phyloP scores from a whole-genome alignment of 176 grass and related monocot species.

The Melocanna baccifera region DNA sequence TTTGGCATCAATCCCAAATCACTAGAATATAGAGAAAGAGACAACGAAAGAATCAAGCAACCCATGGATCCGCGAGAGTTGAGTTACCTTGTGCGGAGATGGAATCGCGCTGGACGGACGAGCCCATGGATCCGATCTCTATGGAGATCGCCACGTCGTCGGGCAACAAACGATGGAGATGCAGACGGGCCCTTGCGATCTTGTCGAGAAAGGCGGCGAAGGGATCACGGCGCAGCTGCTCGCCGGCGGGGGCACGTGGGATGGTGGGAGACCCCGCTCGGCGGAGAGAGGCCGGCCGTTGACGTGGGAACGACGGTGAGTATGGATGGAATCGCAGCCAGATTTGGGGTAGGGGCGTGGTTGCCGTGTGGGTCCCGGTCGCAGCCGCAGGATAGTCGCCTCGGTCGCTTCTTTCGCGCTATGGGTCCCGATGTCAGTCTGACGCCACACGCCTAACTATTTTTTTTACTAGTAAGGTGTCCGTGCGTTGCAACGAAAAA shows the following conservation, averaged over 20 bases:
- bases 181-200: neutral
- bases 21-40: neutral
- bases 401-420: neutral
- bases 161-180: neutral
- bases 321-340: neutral
- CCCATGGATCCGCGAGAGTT: neutral
- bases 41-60: neutral
- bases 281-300: neutral
- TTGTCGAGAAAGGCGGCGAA: neutral
- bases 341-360: neutral
- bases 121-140: constrained; percentile 50
- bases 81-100: constrained; percentile 21
- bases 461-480: no score
- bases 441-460: neutral
- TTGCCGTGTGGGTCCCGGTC: neutral
- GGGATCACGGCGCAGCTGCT: neutral
- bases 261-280: neutral
- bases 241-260: neutral
- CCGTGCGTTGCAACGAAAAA: no score
- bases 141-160: constrained; percentile 36
- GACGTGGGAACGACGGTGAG: neutral
- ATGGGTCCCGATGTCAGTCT: constrained; percentile 28
- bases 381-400: neutral
- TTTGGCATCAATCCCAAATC: neutral
- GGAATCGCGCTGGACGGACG: constrained; percentile 27